Evolutionary conservation across 148 eudicot species (phyloP).

Genomic region (Cornus controversa): DNA sequence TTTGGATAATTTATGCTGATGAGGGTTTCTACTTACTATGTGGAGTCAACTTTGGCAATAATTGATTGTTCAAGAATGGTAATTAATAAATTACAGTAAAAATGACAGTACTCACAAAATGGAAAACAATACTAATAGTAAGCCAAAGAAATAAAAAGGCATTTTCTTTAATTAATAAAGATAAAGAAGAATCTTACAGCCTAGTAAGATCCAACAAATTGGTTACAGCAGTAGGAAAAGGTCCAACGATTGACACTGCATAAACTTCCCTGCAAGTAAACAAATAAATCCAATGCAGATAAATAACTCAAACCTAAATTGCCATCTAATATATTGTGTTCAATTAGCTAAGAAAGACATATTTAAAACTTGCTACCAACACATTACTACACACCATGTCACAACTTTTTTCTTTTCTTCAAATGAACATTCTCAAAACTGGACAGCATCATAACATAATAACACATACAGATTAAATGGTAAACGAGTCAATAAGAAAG

Average conservation of each 20-base stretch:
- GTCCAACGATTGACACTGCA: conserved; percentile 97
- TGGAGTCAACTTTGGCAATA: background rate
- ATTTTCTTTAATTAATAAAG: background rate
- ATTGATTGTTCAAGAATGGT: background rate
- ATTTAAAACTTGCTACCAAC: too few relatives aligned
- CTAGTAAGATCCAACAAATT: conserved; percentile 90
- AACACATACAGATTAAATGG: background rate
- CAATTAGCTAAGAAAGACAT: too few relatives aligned
- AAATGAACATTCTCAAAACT: background rate
- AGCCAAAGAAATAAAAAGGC: background rate
- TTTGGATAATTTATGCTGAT: too few relatives aligned
- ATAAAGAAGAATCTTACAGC: conserved; percentile 57
- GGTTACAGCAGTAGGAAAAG: conserved; percentile 96
- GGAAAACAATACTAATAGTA: background rate
- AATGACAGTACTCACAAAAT: background rate
- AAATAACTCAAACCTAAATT: too few relatives aligned
- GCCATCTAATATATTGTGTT: too few relatives aligned
- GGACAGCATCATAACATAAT: background rate
- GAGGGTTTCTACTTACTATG: too few relatives aligned
- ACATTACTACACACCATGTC: too few relatives aligned
- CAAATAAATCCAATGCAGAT: conserved; percentile 6
- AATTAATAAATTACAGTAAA: background rate
- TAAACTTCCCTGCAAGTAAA: conserved; percentile 80
- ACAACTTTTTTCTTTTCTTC: too few relatives aligned
- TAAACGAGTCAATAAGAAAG: background rate